These are phyloP conservation scores for Arabis alpina DNA, from an alignment of 345 rosid species.

Conservation along the genomic window DNA sequence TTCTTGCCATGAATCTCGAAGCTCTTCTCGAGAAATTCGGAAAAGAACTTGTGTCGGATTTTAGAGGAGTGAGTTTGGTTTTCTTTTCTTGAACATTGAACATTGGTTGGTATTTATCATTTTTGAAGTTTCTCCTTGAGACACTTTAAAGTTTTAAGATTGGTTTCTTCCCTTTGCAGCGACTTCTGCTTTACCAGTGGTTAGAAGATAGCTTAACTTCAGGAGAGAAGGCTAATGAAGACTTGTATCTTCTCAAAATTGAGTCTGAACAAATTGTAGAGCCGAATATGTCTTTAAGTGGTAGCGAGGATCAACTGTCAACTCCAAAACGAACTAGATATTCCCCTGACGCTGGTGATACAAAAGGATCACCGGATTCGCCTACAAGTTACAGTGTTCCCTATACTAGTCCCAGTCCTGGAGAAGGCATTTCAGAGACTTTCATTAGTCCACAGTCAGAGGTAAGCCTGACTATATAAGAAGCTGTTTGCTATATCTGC, in stretches of 20 bases:
- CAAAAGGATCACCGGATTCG: constrained; percentile 37
- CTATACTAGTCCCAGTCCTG: constrained; percentile 44
- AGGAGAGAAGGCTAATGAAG: constrained; percentile 74
- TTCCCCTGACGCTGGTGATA: constrained; percentile 41
- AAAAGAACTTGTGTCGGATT: constrained; percentile 48
- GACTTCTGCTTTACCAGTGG: constrained; percentile 73
- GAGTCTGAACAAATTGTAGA: constrained; percentile 44
- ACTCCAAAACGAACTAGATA: constrained; percentile 48
- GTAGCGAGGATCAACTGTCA: constrained; percentile 44
- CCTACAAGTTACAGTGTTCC: constrained; percentile 46
- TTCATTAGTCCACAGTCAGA: constrained; percentile 46
- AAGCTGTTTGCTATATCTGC: background rate
- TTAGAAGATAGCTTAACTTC: constrained; percentile 75
- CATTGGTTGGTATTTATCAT: too few relatives aligned
- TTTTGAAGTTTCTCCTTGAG: too few relatives aligned
- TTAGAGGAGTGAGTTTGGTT: constrained; percentile 59
- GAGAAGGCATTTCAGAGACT: constrained; percentile 43
- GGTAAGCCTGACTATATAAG: constrained; percentile 47
- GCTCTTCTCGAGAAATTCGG: constrained; percentile 52
- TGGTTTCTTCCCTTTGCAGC: too few relatives aligned
- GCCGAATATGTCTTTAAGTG: constrained; percentile 44
- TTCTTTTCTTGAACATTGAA: too few relatives aligned
- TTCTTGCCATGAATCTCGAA: constrained; percentile 59
- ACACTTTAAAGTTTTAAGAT: too few relatives aligned
- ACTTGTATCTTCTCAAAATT: constrained; percentile 52